Evolutionary conservation across 2,329 filamentous ascomycete species (phyloP), one percentile per base, ranked within the genome.

Genomic region (Triangularia setosa): DNA sequence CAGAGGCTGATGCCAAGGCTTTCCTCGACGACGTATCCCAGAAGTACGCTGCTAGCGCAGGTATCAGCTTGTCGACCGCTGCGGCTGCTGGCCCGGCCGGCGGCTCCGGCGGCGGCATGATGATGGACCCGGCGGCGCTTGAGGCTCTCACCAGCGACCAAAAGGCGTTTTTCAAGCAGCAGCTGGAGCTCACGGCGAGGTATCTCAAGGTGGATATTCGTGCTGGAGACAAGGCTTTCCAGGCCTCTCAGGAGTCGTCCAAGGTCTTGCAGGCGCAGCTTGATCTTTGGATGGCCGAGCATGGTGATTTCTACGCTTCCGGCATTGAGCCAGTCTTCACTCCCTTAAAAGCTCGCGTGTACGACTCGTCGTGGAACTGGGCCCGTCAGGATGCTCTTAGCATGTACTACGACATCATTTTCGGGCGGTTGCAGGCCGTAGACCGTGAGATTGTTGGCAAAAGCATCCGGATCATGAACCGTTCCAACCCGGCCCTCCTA

Each of bases 381-480:
- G 95, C 93, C 67, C 90, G 95, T 60, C 95, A 99, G 76, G 95
- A 99, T 77, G 95, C 94, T 27, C 87, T 99, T 61, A 95, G 86
- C 81, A 99, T 99, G 94, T 99, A 95, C 83, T 99, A 93, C 80
- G 95, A 99, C 74, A 96, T 99, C 74, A 97, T 99, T 74, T 99
- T 99, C 73, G 95, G 95, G 64, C 88, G 95, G 66, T 87, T 99
- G 61, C 88, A 95, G 81, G 92, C 89, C 58, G 91, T 99, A 48
- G 95, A 99, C 74, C 91, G 95, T 68, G 95, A 99, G 78, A 99
- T 98, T 72, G 95, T 99, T 75, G 97, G 93, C 79, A 93, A 93
- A 77, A 99, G 95, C 80, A 98, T 99, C 74, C 91, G 92, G 70
- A 95, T 99, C 79, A 99, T 99, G 95, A 99, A 97, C 82, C 91